Conservation (phyloP, 2,329 filamentous ascomycete species). For the Domatiomyces globalis region DNA sequence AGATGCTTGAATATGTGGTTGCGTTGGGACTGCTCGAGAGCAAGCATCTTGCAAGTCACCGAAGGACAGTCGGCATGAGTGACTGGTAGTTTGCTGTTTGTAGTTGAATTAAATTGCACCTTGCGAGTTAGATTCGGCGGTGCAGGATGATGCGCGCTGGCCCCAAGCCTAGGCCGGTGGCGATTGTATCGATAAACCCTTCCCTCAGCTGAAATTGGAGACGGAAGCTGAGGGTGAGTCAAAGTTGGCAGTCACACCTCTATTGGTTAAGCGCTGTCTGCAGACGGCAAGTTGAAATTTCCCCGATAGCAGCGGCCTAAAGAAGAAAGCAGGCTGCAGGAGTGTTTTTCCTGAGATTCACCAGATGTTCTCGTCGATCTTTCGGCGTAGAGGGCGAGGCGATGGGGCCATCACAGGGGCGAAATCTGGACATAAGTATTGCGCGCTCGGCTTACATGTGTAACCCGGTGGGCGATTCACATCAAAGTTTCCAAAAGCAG, state of each 20-base stretch:
- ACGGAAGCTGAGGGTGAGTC: background rate
- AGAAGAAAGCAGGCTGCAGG: background rate
- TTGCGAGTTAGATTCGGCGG: background rate
- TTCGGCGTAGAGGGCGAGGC: background rate
- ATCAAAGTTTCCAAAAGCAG: background rate
- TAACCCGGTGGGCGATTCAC: background rate
- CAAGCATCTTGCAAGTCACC: slow-evolving; percentile 12
- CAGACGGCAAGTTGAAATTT: background rate
- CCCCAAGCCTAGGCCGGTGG: background rate
- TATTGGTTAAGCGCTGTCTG: background rate
- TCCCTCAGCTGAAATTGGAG: background rate
- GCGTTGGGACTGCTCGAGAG: slow-evolving; percentile 14
- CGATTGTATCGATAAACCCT: background rate
- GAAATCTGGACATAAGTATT: slow-evolving; percentile 2
- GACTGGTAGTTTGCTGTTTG: background rate
- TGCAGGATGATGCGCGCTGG: background rate
- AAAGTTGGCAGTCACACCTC: background rate
- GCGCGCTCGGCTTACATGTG: background rate
- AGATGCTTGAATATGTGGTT: slow-evolving; percentile 8
- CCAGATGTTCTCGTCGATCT: background rate
- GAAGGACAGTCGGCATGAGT: background rate
- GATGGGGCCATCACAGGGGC: background rate
- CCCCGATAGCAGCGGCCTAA: background rate
- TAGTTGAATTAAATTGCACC: background rate
- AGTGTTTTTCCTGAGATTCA: background rate